Evolutionary conservation across 2,329 filamentous ascomycete species (phyloP).

Genomic region (Verruconis gallopava): DNA sequence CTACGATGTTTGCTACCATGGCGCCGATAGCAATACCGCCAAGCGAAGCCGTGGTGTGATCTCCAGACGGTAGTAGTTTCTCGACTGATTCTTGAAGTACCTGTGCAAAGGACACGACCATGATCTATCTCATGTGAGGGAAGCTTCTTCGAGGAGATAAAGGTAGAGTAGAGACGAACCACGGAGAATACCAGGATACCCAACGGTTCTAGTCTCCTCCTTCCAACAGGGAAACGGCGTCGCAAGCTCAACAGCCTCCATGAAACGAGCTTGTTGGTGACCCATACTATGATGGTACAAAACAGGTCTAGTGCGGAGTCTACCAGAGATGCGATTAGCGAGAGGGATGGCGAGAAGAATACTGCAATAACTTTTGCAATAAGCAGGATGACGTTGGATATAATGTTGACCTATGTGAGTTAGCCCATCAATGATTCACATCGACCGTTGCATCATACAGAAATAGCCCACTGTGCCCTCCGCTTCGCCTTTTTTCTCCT

Average conservation of each 20-base stretch:
- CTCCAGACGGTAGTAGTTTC: constrained; percentile 40
- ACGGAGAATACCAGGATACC: constrained; percentile 72
- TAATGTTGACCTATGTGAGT: constrained; percentile 37
- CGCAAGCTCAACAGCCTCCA: constrained; percentile 41
- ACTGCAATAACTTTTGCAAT: constrained; percentile 43
- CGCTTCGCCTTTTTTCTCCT: constrained; percentile 33
- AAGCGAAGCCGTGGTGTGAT: constrained; percentile 37
- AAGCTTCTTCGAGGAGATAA: too few relatives aligned
- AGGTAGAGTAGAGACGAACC: constrained; percentile 23
- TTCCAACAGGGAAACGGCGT: constrained; percentile 52
- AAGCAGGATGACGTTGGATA: constrained; percentile 46
- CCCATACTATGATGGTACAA: constrained; percentile 48
- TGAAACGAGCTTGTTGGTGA: constrained; percentile 44
- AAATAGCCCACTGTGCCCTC: constrained; percentile 44
- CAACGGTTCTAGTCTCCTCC: constrained; percentile 62
- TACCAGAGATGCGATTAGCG: constrained; percentile 47
- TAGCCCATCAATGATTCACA: background rate
- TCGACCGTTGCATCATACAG: constrained; percentile 21
- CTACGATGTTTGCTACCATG: constrained; percentile 42
- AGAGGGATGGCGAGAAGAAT: constrained; percentile 44
- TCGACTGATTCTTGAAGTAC: constrained; percentile 48
- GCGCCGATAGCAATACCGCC: constrained; percentile 42
- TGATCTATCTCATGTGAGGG: constrained; percentile 60
- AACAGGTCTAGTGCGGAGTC: constrained; percentile 49
- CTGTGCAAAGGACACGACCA: constrained; percentile 75